Base-by-base conservation (phyloP, 306 rosid species). In the Nissolia schottii region DNA sequence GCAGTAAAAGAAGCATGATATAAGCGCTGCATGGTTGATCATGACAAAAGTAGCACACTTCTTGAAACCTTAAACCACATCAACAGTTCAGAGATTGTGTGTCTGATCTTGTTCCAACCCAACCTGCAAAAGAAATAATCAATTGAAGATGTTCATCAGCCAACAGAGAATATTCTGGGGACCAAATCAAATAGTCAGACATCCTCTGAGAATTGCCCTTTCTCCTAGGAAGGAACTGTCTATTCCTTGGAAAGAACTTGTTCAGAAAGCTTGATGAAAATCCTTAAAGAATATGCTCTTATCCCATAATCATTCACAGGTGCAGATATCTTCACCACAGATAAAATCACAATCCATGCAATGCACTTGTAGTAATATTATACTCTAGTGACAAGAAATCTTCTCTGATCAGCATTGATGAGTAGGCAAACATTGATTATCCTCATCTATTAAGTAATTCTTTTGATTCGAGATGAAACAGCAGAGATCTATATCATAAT, bases 101-200 rank as follows among this genome's bases (percentile, higher is more conserved):
- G 72, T 57, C 85, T 77, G 73, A 85, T 75, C 72, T 67, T 62
- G 74, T 70, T 78, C 87, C 85, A 83, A 32, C 81, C 77, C 75
- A 4, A 88, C 97, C 99, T 95, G 99, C 96, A 95, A 85, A 85
- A 73, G 73, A 82, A 67, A 82, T 77, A 78, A 86, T 86, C 77
- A 83, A 80, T 70, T 37, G 85, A 81, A 87, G 62, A 74, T 58
- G 76, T 90, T 82, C 86, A 84, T 88, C 84, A 83, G 85, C 82
- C 66, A 73, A 63, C 63, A 66, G 55, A 75, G 48, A 77, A 84
- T 53, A 77, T 80, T 76, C 86, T 70, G 69, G 69, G 77, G 81
- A 85, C 85, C 89, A 80, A 86, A 77, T 75, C 94, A 85, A 89
- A 87, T 75, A 79, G 79, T 67, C 41, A 82, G 80, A 85, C 90